Evolutionary conservation across 2,329 filamentous ascomycete species (phyloP).

Genomic region (Bipolaris bicolor): DNA sequence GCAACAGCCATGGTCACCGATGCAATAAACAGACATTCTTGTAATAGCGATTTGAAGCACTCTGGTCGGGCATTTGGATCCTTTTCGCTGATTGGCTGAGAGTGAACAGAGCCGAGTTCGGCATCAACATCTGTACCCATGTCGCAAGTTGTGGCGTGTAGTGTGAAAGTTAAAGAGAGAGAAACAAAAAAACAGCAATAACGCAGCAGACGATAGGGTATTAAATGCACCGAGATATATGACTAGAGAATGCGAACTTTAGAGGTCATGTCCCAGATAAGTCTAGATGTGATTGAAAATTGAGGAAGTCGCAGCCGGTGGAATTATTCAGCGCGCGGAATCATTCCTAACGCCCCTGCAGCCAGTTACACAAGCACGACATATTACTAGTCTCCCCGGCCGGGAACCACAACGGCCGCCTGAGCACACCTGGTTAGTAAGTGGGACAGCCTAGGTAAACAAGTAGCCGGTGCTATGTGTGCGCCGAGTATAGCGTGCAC

Average conservation of each 20-base stretch:
- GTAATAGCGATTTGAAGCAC: conserved; percentile 67
- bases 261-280: background rate
- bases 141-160: background rate
- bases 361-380: conserved; percentile 6
- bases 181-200: background rate
- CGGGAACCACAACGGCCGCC: background rate
- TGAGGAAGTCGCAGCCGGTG: background rate
- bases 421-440: background rate
- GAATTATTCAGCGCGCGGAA: conserved; percentile 32
- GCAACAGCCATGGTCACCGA: conserved; percentile 72
- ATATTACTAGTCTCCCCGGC: background rate
- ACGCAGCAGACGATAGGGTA: background rate
- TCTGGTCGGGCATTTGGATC: conserved; percentile 54
- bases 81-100: conserved; percentile 32
- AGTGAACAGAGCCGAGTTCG: conserved; percentile 16
- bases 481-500: background rate
- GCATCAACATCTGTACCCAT: conserved; percentile 23
- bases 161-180: conserved; percentile 2
- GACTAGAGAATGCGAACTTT: no score
- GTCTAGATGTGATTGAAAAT: no score
- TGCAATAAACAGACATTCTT: conserved; percentile 69
- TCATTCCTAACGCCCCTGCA: conserved; percentile 9
- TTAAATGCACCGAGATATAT: no score
- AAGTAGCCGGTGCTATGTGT: background rate
- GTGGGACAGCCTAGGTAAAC: no score